A percentile compares a stretch with the other conserved stretches of the same genome.
Conservation (phyloP, 352 stramenopile species). For the Globisporangium radiosum region DNA sequence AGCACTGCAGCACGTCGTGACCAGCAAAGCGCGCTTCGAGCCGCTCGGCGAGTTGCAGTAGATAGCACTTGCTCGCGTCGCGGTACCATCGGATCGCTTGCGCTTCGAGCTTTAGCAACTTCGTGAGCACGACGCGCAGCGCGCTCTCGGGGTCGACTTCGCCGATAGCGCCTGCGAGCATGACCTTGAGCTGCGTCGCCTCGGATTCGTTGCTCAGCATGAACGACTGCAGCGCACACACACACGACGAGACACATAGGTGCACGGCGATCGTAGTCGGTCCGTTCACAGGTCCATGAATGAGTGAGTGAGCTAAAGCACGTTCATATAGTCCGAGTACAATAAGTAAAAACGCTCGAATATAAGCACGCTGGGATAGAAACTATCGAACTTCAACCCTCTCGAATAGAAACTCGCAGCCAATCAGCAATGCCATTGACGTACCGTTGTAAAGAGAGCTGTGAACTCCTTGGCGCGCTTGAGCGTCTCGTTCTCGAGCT, state of each 20-base stretch:
- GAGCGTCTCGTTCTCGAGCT: slow-evolving; percentile 46
- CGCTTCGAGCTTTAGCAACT: slow-evolving; percentile 58
- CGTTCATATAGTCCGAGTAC: too few relatives aligned
- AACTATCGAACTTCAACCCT: too few relatives aligned
- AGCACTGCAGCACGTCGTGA: slow-evolving; percentile 48
- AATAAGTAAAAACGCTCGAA: too few relatives aligned
- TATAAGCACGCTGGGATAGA: too few relatives aligned
- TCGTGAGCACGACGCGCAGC: slow-evolving; percentile 47
- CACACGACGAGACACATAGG: background rate
- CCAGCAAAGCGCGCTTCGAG: slow-evolving; percentile 32
- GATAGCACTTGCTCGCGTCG: slow-evolving; percentile 50
- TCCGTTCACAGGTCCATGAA: too few relatives aligned
- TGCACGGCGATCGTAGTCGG: too few relatives aligned
- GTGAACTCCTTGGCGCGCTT: slow-evolving; percentile 50
- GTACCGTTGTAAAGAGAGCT: slow-evolving; percentile 56
- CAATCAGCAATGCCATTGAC: background rate
- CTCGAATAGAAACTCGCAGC: too few relatives aligned
- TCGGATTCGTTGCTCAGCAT: slow-evolving; percentile 35
- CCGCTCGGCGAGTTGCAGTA: slow-evolving; percentile 51
- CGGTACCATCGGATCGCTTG: slow-evolving; percentile 75
- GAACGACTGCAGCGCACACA: slow-evolving; percentile 31
- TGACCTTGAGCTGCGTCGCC: slow-evolving; percentile 29
- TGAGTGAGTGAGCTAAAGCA: too few relatives aligned
- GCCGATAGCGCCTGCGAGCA: slow-evolving; percentile 47
- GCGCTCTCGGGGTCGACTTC: slow-evolving; percentile 29